These are phyloP conservation scores for Sphagnum contortum DNA, from an alignment of 225 moss, liverwort and hornwort genomes.

Conservation along the genomic window DNA sequence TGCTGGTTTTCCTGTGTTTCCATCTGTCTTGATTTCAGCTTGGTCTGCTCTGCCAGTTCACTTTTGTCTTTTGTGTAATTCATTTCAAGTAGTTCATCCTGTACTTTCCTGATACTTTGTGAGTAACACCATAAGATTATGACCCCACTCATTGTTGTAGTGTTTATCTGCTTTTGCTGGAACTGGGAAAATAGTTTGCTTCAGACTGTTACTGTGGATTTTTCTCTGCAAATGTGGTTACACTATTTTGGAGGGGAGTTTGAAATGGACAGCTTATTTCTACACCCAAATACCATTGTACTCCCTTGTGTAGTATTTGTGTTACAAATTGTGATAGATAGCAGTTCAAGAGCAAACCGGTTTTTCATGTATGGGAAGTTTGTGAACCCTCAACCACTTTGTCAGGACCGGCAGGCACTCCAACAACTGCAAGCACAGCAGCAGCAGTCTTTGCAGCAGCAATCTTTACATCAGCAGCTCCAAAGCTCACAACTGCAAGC, in stretches of 20 bases:
- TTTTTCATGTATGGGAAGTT: no score
- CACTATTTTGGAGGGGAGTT: no score
- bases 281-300: no score
- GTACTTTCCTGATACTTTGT: neutral
- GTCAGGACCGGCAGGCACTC: constrained; percentile 40
- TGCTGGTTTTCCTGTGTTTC: neutral
- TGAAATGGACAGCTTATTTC: no score
- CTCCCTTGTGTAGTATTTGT: no score
- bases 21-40: neutral
- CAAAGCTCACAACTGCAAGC: constrained; percentile 62
- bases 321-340: no score
- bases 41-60: neutral
- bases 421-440: constrained; percentile 67
- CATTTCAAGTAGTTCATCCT: neutral
- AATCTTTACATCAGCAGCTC: constrained; percentile 64
- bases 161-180: neutral
- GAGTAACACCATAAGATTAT: neutral
- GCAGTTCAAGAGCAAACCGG: no score
- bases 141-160: neutral
- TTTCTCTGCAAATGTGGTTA: no score
- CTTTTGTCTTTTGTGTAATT: neutral
- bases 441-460: constrained; percentile 71
- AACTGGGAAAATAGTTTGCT: neutral
- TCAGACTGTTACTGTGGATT: no score
- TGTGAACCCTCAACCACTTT: no score